phyloP scores from a whole-genome alignment of 768 basidiomycete genomes.

The Cantharellus cinnabarinus region DNA sequence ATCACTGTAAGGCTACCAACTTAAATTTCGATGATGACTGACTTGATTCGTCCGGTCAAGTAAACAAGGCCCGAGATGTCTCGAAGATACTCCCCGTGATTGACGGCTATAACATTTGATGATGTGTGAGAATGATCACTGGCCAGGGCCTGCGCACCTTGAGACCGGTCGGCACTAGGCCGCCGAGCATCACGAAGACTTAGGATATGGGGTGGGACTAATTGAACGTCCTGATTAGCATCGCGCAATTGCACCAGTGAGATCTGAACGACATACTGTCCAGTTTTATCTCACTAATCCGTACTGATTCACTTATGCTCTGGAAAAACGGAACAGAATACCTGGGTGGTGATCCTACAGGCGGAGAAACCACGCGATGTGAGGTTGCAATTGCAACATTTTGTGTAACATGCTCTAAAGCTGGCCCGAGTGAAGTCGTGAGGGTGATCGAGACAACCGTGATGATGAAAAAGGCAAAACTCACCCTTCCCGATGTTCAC shows the following conservation, averaged over 20 bases:
- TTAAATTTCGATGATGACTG: slow-evolving; percentile 12
- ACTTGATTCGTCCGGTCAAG: slow-evolving; percentile 66
- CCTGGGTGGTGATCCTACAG: slow-evolving; percentile 32
- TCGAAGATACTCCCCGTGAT: slow-evolving; percentile 52
- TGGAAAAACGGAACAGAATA: slow-evolving; percentile 82
- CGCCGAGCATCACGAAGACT: slow-evolving; percentile 32
- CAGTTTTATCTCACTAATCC: slow-evolving; percentile 22
- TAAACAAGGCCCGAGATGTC: slow-evolving; percentile 51
- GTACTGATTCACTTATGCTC: slow-evolving; percentile 40
- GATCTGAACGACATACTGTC: slow-evolving; percentile 23
- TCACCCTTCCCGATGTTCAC: slow-evolving; percentile 64
- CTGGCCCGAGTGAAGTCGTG: slow-evolving; percentile 17
- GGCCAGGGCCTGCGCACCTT: not conserved
- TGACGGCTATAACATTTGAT: slow-evolving; percentile 34
- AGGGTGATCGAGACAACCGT: not conserved
- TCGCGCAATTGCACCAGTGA: slow-evolving; percentile 9
- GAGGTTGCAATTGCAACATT: slow-evolving; percentile 64
- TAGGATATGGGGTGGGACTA: slow-evolving; percentile 50
- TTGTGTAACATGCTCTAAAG: slow-evolving; percentile 55
- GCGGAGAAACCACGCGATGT: slow-evolving; percentile 57
- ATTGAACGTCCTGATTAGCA: no score
- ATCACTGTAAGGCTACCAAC: not conserved
- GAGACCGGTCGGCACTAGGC: slow-evolving; percentile 19
- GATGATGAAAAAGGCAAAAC: slow-evolving; percentile 1
- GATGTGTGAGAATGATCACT: not conserved